phyloP scores from a whole-genome alignment of 2,329 filamentous ascomycete genomes.

The Aspergillus sergii region DNA sequence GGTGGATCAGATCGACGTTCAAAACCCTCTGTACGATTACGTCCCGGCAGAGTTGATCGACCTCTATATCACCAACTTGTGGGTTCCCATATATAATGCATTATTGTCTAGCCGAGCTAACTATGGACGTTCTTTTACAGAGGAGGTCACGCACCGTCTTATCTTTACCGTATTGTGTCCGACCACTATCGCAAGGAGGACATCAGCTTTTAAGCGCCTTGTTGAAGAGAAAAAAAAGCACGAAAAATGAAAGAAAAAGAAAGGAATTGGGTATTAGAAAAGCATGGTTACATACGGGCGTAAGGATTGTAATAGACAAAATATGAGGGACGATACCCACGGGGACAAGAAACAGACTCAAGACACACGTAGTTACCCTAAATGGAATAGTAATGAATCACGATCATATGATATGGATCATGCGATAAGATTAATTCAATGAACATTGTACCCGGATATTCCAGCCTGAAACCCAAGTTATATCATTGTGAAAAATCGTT shows the following conservation, averaged over 20 bases:
- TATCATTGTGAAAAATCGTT: background rate
- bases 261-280: background rate
- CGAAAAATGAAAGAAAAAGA: conserved; percentile 5
- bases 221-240: conserved; percentile 1
- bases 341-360: background rate
- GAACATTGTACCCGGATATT: background rate
- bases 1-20: conserved; percentile 75
- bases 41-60: conserved; percentile 70
- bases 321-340: conserved; percentile 20
- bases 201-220: conserved; percentile 48
- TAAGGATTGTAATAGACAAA: conserved; percentile 18
- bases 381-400: background rate
- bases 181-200: conserved; percentile 68
- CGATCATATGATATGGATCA: background rate
- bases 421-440: background rate
- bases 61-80: conserved; percentile 75
- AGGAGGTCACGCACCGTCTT: conserved; percentile 65
- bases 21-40: conserved; percentile 80
- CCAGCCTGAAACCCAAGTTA: background rate
- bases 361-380: conserved; percentile 5
- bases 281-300: conserved; percentile 10
- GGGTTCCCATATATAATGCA: conserved; percentile 39
- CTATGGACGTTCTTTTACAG: conserved; percentile 35
- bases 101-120: conserved; percentile 10
- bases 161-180: conserved; percentile 65